These are phyloP conservation scores for Cyberlindnera mississippiensis DNA, from an alignment of 805 yeast genomes.

Conservation along the genomic window DNA sequence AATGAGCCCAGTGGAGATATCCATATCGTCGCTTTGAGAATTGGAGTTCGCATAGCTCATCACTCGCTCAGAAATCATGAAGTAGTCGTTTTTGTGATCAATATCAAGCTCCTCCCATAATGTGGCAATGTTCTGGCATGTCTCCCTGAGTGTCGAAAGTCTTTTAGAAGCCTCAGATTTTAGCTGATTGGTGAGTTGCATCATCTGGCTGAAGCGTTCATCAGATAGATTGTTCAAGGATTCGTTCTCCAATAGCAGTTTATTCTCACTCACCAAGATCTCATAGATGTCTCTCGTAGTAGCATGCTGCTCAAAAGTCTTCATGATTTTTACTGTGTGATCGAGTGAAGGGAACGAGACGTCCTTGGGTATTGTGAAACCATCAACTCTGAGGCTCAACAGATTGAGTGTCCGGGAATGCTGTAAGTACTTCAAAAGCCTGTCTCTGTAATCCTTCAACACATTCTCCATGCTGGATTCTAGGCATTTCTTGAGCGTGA, in stretches of 20 bases:
- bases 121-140: slow-evolving; percentile 14
- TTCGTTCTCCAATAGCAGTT: slow-evolving; percentile 20
- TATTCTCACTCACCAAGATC: slow-evolving; percentile 17
- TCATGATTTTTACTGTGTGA: slow-evolving; percentile 7
- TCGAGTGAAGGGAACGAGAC: slow-evolving; percentile 19
- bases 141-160: slow-evolving; percentile 5
- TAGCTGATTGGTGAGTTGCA: slow-evolving; percentile 10
- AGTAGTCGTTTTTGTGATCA: slow-evolving; percentile 18
- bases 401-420: slow-evolving; percentile 7
- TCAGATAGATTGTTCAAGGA: slow-evolving; percentile 25
- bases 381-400: slow-evolving; percentile 10
- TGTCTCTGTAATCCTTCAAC: slow-evolving; percentile 29
- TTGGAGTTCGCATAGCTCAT: slow-evolving; percentile 7
- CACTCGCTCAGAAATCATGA: slow-evolving; percentile 20
- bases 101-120: slow-evolving; percentile 25
- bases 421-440: slow-evolving; percentile 24
- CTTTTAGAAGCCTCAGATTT: slow-evolving; percentile 22
- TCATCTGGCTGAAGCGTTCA: slow-evolving; percentile 8
- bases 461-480: slow-evolving; percentile 30
- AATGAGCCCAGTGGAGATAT: slow-evolving; percentile 14
- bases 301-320: slow-evolving; percentile 4
- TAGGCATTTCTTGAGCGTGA: slow-evolving; percentile 32
- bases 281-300: slow-evolving; percentile 20
- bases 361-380: neutral
- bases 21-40: slow-evolving; percentile 2